Evolutionary conservation across 192 early-diverging fungal genomes (phyloP).

Genomic region (Umbelopsis sp.): DNA sequence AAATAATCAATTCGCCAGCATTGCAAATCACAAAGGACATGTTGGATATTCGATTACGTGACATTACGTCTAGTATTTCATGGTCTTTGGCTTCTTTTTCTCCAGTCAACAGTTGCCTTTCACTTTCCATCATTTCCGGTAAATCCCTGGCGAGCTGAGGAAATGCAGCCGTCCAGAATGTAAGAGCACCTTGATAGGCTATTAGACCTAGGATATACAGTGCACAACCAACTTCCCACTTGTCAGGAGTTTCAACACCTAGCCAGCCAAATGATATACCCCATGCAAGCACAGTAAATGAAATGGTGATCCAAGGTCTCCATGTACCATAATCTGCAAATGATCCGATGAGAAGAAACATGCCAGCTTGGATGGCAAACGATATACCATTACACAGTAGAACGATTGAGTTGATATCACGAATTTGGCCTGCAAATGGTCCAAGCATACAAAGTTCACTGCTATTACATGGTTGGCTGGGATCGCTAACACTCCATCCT

Average conservation of each 20-base stretch:
- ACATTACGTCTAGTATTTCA: conserved; percentile 6
- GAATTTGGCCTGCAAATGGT: conserved; percentile 16
- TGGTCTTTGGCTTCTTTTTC: conserved; percentile 2
- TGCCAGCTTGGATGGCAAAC: conserved; percentile 13
- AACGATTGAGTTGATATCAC: conserved; percentile 15
- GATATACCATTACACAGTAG: conserved; percentile 20
- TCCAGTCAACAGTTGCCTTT: background rate
- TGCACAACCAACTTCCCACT: background rate
- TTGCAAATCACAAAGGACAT: conserved; percentile 17
- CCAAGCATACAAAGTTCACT: conserved; percentile 14
- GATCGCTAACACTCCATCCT: conserved; percentile 17
- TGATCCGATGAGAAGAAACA: conserved; percentile 15
- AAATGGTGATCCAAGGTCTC: conserved; percentile 11
- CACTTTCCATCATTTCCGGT: conserved; percentile 13
- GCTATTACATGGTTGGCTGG: conserved; percentile 9
- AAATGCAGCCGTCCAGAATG: conserved; percentile 16
- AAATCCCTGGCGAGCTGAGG: conserved; percentile 14
- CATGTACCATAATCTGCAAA: conserved; percentile 16
- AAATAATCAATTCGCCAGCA: conserved; percentile 15
- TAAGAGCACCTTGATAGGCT: conserved; percentile 15
- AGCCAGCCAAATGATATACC: conserved; percentile 17
- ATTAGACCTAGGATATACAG: conserved; percentile 12
- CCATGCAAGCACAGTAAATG: conserved; percentile 8
- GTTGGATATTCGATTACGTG: conserved; percentile 17
- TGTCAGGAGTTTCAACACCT: conserved; percentile 5